phyloP scores from a whole-genome alignment of 2,329 filamentous ascomycete genomes.

The Neonectria faginata region DNA sequence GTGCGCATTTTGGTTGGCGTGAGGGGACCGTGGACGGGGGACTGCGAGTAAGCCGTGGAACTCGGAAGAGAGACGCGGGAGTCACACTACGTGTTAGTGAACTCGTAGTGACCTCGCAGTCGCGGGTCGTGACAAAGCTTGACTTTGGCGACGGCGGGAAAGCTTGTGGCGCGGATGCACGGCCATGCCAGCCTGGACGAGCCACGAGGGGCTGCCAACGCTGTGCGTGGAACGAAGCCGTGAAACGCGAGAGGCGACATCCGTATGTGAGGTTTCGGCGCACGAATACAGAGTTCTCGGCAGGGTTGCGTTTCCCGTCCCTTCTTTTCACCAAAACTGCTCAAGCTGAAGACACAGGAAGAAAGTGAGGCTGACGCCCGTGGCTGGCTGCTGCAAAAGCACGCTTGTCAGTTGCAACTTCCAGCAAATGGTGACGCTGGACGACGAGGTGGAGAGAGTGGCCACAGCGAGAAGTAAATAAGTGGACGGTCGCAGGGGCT shows the following conservation, averaged over 20 bases:
- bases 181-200: conserved; percentile 1
- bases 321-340: neutral
- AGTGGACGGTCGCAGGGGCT: conserved; percentile 7
- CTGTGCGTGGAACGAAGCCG: conserved; percentile 17
- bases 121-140: conserved; percentile 23
- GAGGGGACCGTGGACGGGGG: conserved; percentile 6
- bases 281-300: neutral
- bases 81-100: neutral
- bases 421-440: conserved; percentile 6
- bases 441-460: conserved; percentile 3
- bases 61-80: neutral
- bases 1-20: conserved; percentile 11
- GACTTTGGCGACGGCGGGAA: conserved; percentile 33
- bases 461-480: neutral
- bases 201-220: conserved; percentile 6
- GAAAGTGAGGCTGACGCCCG: neutral
- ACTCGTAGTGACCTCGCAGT: neutral
- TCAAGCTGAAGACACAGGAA: neutral
- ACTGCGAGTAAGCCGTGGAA: neutral
- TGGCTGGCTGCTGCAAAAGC: conserved; percentile 9
- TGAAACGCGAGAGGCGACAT: conserved; percentile 2
- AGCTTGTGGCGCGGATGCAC: conserved; percentile 32
- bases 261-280: neutral
- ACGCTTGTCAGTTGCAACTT: conserved; percentile 10
- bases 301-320: conserved; percentile 2